A percentile compares a stretch with the other conserved stretches of the same genome.
These are phyloP conservation scores for Trypanosomatidae sp. DNA, from an alignment of 208 protist species.

Conservation along the genomic window DNA sequence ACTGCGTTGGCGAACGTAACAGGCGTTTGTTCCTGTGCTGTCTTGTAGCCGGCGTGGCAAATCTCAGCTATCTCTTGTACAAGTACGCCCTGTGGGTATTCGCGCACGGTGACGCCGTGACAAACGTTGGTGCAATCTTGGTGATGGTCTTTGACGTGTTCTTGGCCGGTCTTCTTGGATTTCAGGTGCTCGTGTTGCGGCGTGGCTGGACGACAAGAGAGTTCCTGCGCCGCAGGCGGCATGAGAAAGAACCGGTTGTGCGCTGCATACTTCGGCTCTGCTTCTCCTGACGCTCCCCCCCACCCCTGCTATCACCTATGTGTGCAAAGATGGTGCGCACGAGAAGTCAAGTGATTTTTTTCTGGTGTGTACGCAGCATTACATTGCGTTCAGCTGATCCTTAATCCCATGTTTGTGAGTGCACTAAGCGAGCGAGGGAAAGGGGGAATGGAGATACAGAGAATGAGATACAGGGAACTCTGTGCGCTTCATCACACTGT, in stretches of 20 bases:
- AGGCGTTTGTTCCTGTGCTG: slow-evolving; percentile 36
- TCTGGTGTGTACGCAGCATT: neutral
- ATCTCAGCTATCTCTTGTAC: slow-evolving; percentile 53
- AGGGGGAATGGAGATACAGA: neutral
- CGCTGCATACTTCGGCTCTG: slow-evolving; percentile 5
- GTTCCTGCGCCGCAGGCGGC: slow-evolving; percentile 24
- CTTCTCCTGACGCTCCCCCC: neutral
- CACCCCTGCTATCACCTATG: neutral
- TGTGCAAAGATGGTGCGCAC: neutral
- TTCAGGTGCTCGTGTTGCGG: slow-evolving; percentile 31
- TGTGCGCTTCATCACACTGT: neutral
- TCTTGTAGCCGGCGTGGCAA: slow-evolving; percentile 32
- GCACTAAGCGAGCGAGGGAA: neutral
- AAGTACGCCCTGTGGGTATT: slow-evolving; percentile 40
- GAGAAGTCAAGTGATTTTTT: neutral
- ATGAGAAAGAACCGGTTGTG: slow-evolving; percentile 3
- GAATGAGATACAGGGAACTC: neutral
- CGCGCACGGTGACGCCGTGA: slow-evolving; percentile 21
- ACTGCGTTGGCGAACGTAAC: slow-evolving; percentile 54
- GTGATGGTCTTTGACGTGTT: slow-evolving; percentile 31
- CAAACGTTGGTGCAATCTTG: slow-evolving; percentile 38
- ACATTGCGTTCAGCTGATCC: neutral
- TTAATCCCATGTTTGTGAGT: neutral
- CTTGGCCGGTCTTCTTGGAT: slow-evolving; percentile 28
- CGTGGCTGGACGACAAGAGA: slow-evolving; percentile 34